Evolutionary conservation across 2,329 filamentous ascomycete genomes (phyloP).

Genomic region (Ilyonectria destructans): DNA sequence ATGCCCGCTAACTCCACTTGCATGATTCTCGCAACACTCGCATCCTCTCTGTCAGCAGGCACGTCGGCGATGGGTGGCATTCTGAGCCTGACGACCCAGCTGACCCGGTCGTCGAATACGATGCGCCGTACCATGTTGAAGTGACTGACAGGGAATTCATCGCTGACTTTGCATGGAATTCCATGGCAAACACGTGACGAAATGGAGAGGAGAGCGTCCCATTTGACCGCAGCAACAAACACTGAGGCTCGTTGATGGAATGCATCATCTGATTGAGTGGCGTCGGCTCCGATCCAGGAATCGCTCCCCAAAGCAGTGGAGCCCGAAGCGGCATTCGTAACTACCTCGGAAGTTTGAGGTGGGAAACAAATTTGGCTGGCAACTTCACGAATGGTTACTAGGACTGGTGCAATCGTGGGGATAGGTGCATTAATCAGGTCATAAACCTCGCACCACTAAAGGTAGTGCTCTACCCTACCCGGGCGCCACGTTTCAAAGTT

Average conservation of each 20-base stretch:
- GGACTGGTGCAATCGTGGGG: too few species aligned
- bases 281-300: constrained; percentile 1
- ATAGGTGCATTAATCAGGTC: too few species aligned
- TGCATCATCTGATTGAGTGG: not conserved
- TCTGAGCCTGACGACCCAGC: constrained; percentile 4
- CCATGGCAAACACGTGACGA: not conserved
- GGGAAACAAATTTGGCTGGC: too few species aligned
- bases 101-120: not conserved
- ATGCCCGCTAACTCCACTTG: constrained; percentile 3
- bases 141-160: not conserved
- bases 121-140: constrained; percentile 13
- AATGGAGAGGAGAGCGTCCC: not conserved
- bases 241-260: not conserved
- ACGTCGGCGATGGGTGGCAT: not conserved
- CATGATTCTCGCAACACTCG: not conserved
- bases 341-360: constrained; percentile 41
- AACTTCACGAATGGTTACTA: too few species aligned
- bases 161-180: not conserved
- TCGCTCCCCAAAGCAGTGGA: too few species aligned
- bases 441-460: too few species aligned
- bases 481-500: too few species aligned
- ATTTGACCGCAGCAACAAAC: not conserved
- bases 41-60: not conserved
- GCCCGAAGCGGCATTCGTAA: too few species aligned
- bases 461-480: too few species aligned